Evolutionary conservation across 176 grass and related monocot genomes (phyloP).

Genomic region (Aegilops longissima): DNA sequence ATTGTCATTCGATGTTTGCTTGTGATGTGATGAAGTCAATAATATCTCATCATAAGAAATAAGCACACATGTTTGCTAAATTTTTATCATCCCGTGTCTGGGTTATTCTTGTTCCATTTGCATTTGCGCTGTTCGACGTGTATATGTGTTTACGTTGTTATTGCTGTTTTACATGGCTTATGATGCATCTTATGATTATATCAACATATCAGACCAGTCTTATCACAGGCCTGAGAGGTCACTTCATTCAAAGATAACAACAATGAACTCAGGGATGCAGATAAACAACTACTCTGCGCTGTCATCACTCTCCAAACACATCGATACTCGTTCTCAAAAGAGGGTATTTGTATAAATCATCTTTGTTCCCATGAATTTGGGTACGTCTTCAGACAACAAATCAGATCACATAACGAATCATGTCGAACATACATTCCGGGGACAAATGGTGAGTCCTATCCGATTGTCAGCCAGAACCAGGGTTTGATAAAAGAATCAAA

Average conservation of each 20-base stretch:
- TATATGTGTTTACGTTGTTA: background rate
- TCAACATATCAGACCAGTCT: too few relatives aligned
- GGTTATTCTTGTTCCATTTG: background rate
- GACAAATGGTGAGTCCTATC: background rate
- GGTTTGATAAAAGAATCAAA: background rate
- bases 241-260: background rate
- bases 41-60: conserved; percentile 31
- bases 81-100: background rate
- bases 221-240: too few relatives aligned
- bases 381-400: background rate
- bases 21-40: conserved; percentile 26
- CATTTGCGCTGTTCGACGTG: background rate
- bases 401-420: background rate
- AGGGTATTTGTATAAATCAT: background rate
- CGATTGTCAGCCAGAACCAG: background rate
- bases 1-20: background rate
- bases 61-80: background rate
- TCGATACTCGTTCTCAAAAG: background rate
- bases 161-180: background rate
- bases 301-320: background rate
- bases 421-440: background rate
- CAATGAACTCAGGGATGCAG: background rate
- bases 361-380: background rate
- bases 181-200: too few relatives aligned
- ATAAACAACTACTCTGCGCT: background rate